Percentiles rank a stretch among this genome's conserved stretches.
Evolutionary conservation across 2,329 filamentous ascomycete species (phyloP).

Genomic region (Xylariaceae sp.): DNA sequence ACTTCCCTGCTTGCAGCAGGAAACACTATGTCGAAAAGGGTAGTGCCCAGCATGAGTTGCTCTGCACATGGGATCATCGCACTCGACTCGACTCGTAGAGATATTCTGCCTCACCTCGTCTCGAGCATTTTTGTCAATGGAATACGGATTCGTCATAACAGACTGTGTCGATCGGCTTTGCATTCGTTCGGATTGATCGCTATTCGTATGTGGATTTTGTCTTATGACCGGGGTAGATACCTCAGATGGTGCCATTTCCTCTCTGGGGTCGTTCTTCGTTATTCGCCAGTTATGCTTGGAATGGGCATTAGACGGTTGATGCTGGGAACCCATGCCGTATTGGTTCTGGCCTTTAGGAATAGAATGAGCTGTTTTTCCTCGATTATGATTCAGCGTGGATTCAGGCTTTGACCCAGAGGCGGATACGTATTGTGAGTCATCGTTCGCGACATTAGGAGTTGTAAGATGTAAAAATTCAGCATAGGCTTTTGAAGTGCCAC

Average conservation of each 20-base stretch:
- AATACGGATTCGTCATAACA: slow-evolving; percentile 26
- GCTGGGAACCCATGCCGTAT: neutral
- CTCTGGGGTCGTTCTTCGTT: neutral
- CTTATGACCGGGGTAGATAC: neutral
- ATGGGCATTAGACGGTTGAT: neutral
- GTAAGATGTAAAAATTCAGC: slow-evolving; percentile 22
- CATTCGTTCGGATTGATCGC: neutral
- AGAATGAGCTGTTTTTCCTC: neutral
- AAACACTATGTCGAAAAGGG: slow-evolving; percentile 34
- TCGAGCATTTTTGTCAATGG: slow-evolving; percentile 23
- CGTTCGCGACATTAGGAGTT: slow-evolving; percentile 17
- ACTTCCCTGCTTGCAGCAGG: slow-evolving; percentile 28
- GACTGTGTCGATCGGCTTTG: slow-evolving; percentile 5
- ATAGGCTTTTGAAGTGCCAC: slow-evolving; percentile 23
- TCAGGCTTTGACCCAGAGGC: slow-evolving; percentile 7
- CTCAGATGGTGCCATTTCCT: neutral
- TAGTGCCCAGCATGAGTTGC: slow-evolving; percentile 31
- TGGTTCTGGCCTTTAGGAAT: neutral
- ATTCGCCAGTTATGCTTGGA: slow-evolving; percentile 1
- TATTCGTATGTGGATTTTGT: neutral
- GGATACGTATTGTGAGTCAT: slow-evolving; percentile 12
- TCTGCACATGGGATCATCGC: slow-evolving; percentile 31
- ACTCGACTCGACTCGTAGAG: slow-evolving; percentile 22
- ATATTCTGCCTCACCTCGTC: slow-evolving; percentile 1
- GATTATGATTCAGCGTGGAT: neutral